Evolutionary conservation across 495 filamentous ascomycete genomes (phyloP).

Genomic region (Astrocystis sublimbata): DNA sequence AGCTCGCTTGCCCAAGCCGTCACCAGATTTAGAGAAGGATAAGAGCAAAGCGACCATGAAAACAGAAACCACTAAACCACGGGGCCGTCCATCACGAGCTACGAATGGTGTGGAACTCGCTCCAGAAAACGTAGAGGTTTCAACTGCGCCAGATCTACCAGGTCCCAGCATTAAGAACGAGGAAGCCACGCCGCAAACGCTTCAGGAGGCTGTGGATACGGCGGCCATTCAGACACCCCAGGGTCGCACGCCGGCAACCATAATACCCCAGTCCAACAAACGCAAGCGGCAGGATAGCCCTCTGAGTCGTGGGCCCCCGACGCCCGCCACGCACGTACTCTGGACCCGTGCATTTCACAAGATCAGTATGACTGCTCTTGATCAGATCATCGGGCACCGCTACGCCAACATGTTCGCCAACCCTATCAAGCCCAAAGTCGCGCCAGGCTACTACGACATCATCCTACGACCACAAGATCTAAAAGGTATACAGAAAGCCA

Average conservation of each 20-base stretch:
- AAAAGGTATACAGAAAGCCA: constrained; percentile 78
- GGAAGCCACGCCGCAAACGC: constrained; percentile 59
- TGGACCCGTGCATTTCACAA: constrained; percentile 77
- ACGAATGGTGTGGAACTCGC: constrained; percentile 32
- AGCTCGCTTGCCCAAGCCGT: constrained; percentile 31
- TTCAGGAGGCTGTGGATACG: constrained; percentile 51
- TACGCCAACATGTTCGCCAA: constrained; percentile 84
- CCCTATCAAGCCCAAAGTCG: constrained; percentile 80
- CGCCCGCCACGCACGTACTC: constrained; percentile 59
- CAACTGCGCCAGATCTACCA: constrained; percentile 47
- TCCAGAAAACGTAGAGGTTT: constrained; percentile 57
- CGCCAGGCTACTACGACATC: constrained; percentile 83
- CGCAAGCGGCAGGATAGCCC: constrained; percentile 50
- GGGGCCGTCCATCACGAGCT: constrained; percentile 36
- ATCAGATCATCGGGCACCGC: constrained; percentile 81
- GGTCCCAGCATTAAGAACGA: constrained; percentile 66
- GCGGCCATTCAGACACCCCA: constrained; percentile 47
- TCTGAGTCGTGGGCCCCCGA: constrained; percentile 39
- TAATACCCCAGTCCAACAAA: constrained; percentile 33
- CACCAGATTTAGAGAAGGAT: constrained; percentile 31
- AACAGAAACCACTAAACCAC: constrained; percentile 30
- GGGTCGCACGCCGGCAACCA: constrained; percentile 23
- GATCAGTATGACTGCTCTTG: constrained; percentile 75
- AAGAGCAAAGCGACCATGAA: constrained; percentile 25
- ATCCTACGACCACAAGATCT: constrained; percentile 87